A percentile compares a stretch with the other conserved stretches of the same genome.
Evolutionary conservation across 1,284 basidiomycete species (phyloP).

Genomic region (Anthracocystis panici-leucophaei): DNA sequence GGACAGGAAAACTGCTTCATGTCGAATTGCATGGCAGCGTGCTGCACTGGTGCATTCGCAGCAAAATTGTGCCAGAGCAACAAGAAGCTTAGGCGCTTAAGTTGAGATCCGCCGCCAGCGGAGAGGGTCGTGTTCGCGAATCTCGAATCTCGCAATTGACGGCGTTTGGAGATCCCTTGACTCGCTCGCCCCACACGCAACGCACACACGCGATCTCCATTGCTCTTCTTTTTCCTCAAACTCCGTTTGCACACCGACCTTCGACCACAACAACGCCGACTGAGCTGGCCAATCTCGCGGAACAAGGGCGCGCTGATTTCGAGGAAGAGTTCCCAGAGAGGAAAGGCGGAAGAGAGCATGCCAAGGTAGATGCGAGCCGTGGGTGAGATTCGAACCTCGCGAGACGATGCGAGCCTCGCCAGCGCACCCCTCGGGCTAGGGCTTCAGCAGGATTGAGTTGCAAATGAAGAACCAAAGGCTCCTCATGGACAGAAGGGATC

Average conservation of each 20-base stretch:
- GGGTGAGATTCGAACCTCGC: neutral
- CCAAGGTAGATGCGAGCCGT: constrained; percentile 7
- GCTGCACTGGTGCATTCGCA: constrained; percentile 12
- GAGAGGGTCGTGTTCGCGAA: too few relatives aligned
- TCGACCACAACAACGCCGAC: neutral
- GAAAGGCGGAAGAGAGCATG: constrained; percentile 12
- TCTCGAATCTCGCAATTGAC: neutral
- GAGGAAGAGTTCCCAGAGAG: constrained; percentile 10
- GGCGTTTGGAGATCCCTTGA: neutral
- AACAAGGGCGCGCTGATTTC: too few relatives aligned
- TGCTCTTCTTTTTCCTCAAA: neutral
- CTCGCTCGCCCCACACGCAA: too few relatives aligned
- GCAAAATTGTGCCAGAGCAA: neutral
- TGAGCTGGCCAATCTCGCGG: neutral
- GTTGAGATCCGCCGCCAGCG: neutral
- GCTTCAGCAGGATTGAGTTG: too few relatives aligned
- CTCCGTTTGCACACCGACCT: neutral
- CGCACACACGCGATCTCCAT: too few relatives aligned
- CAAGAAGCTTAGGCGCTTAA: constrained; percentile 1
- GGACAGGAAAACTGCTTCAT: neutral
- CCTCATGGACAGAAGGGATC: too few relatives aligned
- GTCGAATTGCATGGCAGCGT: constrained; percentile 18
- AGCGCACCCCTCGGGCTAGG: too few relatives aligned
- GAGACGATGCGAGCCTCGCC: neutral
- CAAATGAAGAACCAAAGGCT: too few relatives aligned